Conservation (phyloP, 2,329 filamentous ascomycete genomes). For the Thielaviopsis punctulata region DNA sequence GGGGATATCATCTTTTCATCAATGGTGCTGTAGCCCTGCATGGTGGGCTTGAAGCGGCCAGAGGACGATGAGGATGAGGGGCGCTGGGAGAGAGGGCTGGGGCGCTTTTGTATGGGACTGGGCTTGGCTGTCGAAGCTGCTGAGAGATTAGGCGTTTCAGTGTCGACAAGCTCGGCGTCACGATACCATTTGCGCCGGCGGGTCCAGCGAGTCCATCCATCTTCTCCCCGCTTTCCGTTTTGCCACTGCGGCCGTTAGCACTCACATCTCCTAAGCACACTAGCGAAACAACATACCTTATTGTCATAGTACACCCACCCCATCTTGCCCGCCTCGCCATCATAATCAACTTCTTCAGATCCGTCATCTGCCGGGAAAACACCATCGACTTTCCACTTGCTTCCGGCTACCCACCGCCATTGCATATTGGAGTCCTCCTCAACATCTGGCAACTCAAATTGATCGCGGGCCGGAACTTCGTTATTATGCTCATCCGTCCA, state of each 20-base stretch:
- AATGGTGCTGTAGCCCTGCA: constrained; percentile 20
- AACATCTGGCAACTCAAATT: constrained; percentile 44
- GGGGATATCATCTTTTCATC: constrained; percentile 23
- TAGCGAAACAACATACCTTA: constrained; percentile 41
- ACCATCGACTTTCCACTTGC: constrained; percentile 76
- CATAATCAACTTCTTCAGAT: constrained; percentile 28
- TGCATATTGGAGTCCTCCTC: constrained; percentile 39
- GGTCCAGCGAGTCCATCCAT: constrained; percentile 91
- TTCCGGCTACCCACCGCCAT: constrained; percentile 67
- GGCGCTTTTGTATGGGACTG: constrained; percentile 13
- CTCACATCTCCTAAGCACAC: not conserved
- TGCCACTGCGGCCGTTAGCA: constrained; percentile 50
- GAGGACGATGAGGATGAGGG: not conserved
- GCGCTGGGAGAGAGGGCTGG: constrained; percentile 1
- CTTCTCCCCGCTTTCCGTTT: constrained; percentile 63
- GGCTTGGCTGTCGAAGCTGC: constrained; percentile 10
- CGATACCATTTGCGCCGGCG: constrained; percentile 89
- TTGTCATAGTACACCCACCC: constrained; percentile 99
- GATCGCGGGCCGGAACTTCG: constrained; percentile 54
- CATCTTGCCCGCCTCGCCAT: constrained; percentile 43
- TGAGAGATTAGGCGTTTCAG: constrained; percentile 20
- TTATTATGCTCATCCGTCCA: constrained; percentile 98
- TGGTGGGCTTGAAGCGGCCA: constrained; percentile 10
- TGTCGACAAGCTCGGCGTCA: constrained; percentile 84
- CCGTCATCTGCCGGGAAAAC: constrained; percentile 34